Conservation (phyloP, 2,329 filamentous ascomycete species). For the Fusarium gaditjirri region DNA sequence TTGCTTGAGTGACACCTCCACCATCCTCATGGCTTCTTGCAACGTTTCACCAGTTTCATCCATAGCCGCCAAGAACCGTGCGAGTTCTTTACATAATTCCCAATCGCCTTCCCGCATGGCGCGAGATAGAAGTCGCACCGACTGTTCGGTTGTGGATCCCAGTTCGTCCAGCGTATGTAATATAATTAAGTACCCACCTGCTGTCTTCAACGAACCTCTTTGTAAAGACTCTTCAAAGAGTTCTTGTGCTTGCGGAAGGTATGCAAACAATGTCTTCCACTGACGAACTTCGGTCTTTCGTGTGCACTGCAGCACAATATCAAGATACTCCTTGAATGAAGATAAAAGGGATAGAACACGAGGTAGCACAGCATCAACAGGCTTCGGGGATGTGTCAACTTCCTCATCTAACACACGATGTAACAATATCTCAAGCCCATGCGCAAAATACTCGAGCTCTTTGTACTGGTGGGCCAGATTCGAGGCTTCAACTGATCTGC, state of each 20-base stretch:
- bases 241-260: slow-evolving; percentile 88
- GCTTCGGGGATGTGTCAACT: slow-evolving; percentile 76
- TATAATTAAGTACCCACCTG: slow-evolving; percentile 94
- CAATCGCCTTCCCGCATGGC: slow-evolving; percentile 90
- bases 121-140: slow-evolving; percentile 81
- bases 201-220: slow-evolving; percentile 89
- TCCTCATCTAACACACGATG: slow-evolving; percentile 96
- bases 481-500: slow-evolving; percentile 82
- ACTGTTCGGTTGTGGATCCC: slow-evolving; percentile 76
- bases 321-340: slow-evolving; percentile 85
- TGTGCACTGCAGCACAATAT: slow-evolving; percentile 96
- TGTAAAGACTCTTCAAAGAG: slow-evolving; percentile 93
- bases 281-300: slow-evolving; percentile 95
- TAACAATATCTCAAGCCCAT: slow-evolving; percentile 90
- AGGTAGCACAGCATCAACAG: slow-evolving; percentile 72
- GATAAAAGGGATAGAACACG: slow-evolving; percentile 72
- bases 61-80: slow-evolving; percentile 92
- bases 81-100: slow-evolving; percentile 95
- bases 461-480: slow-evolving; percentile 87
- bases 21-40: slow-evolving; percentile 74
- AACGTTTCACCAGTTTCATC: slow-evolving; percentile 88
- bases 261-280: slow-evolving; percentile 92
- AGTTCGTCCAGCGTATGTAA: slow-evolving; percentile 84
- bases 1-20: slow-evolving; percentile 55
- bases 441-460: slow-evolving; percentile 88